These are phyloP conservation scores for Haplographium delicatum DNA, from an alignment of 495 filamentous ascomycete genomes.

Conservation along the genomic window DNA sequence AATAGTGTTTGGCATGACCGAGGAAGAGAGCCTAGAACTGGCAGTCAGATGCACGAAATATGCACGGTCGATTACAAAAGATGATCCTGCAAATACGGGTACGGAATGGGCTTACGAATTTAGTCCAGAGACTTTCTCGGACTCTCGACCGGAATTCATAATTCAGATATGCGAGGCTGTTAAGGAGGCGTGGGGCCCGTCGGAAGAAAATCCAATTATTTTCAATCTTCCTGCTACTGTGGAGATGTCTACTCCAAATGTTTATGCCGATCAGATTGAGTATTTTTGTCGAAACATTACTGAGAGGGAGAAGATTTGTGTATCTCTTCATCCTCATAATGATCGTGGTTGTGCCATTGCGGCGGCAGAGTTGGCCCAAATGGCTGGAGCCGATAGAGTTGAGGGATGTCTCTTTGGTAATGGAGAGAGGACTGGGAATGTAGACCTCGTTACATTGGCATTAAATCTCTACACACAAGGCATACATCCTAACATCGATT, in stretches of 20 bases:
- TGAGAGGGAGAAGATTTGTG: constrained; percentile 74
- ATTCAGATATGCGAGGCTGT: constrained; percentile 87
- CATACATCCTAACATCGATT: constrained; percentile 82
- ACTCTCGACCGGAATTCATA: constrained; percentile 79
- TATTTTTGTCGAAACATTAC: constrained; percentile 84
- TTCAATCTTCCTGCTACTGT: constrained; percentile 98
- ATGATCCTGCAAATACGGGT: constrained; percentile 67
- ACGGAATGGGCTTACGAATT: constrained; percentile 97
- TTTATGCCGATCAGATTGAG: constrained; percentile 96
- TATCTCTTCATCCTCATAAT: constrained; percentile 89
- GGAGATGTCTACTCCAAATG: constrained; percentile 91
- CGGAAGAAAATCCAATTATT: constrained; percentile 78
- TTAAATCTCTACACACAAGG: constrained; percentile 97
- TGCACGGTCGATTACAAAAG: constrained; percentile 89
- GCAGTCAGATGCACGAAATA: constrained; percentile 84
- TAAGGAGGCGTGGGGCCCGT: constrained; percentile 90
- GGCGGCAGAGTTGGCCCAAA: constrained; percentile 82
- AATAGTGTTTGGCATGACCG: constrained; percentile 82
- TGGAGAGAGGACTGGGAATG: constrained; percentile 93
- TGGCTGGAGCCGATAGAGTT: constrained; percentile 94
- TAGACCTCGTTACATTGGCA: constrained; percentile 90
- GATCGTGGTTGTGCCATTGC: constrained; percentile 91
- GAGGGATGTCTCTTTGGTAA: constrained; percentile 96
- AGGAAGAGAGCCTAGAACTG: constrained; percentile 74
- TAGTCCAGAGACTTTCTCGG: constrained; percentile 94